Evolutionary conservation across 2,329 filamentous ascomycete genomes (phyloP), one percentile per base, ranked within the genome.

Genomic region (Peltaster fructicola): DNA sequence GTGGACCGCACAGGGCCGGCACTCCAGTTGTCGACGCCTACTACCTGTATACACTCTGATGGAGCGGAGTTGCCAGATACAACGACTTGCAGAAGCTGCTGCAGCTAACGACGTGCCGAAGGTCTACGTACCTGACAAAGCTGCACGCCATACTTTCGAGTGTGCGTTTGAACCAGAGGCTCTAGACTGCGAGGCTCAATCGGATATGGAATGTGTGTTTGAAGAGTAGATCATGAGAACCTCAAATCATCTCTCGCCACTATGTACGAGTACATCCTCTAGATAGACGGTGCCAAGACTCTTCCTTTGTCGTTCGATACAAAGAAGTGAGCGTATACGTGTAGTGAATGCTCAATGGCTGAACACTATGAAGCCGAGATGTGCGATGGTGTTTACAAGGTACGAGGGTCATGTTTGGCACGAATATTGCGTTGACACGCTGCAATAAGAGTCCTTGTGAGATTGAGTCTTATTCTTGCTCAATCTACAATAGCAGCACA

Each of bases 21-120:
- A 40, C 48, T 5, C 81, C 75, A 0, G 74, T 81, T 2, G 75
- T 81, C 41, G 75, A 81, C 48, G 75, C 75, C 1, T 69, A 68
- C 1, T 81, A 72, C 45, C 47, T 79, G 25, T n/a, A n/a, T 75
- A 78, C 42, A 68, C 66, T 0, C 51, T 74, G 21, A 58, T 79
- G 45, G 75, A 81, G 47, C 59, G 72, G 23, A 68, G 64, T 22
- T 80, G 75, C 44, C 60, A 68, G 28, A 63, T 76, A 15, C 74
- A 81, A 51, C 52, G 79, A 25, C 53, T 62, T 36, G 67, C 70
- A 17, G 75, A 81, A 50, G 72, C 73, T 0, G 73, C 75, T 1
- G 64, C 61, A 2, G 61, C 56, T 8, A 60, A 61, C 20, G 56
- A 57, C 0, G 38, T 65, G 7, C 45, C 53, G 16, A 69, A 69